A percentile compares a stretch with the other conserved stretches of the same genome.
These are phyloP conservation scores for Botrytis aclada DNA, from an alignment of 2,329 filamentous ascomycete species.

Conservation along the genomic window DNA sequence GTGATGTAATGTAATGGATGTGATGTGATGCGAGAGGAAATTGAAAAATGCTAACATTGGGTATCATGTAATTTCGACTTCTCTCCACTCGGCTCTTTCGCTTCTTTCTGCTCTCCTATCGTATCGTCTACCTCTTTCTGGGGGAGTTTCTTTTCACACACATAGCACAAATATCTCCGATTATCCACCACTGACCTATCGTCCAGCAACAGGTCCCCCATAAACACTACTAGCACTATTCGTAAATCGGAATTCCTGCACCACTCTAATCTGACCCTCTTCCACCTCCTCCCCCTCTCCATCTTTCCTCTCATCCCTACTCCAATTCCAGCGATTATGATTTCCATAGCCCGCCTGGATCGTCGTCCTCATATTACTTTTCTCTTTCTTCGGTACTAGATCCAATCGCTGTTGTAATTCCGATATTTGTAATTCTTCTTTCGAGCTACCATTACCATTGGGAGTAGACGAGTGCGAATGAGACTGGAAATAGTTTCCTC, in stretches of 20 bases:
- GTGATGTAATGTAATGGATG: too few relatives aligned
- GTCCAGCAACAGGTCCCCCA: constrained; percentile 1
- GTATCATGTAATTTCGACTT: background rate
- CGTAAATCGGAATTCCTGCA: constrained; percentile 9
- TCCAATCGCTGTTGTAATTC: background rate
- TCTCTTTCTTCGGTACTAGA: constrained; percentile 15
- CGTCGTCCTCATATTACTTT: constrained; percentile 9
- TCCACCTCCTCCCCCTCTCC: background rate
- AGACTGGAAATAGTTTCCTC: background rate
- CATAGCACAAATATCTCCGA: too few relatives aligned
- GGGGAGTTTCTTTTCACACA: too few relatives aligned
- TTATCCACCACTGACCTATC: background rate
- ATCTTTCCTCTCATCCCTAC: background rate
- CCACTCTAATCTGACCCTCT: constrained; percentile 11
- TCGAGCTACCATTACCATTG: background rate
- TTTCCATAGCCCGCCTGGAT: background rate
- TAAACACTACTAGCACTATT: background rate
- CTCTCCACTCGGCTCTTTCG: too few relatives aligned
- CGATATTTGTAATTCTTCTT: background rate
- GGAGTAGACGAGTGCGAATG: background rate
- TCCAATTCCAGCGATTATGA: constrained; percentile 4
- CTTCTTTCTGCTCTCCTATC: background rate
- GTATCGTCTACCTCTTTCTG: too few relatives aligned
- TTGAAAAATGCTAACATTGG: background rate
- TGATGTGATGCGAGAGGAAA: background rate